Evolutionary conservation across 2,329 filamentous ascomycete genomes (phyloP), one percentile per base, ranked within the genome.

Genomic region (Talaromyces verruculosus): DNA sequence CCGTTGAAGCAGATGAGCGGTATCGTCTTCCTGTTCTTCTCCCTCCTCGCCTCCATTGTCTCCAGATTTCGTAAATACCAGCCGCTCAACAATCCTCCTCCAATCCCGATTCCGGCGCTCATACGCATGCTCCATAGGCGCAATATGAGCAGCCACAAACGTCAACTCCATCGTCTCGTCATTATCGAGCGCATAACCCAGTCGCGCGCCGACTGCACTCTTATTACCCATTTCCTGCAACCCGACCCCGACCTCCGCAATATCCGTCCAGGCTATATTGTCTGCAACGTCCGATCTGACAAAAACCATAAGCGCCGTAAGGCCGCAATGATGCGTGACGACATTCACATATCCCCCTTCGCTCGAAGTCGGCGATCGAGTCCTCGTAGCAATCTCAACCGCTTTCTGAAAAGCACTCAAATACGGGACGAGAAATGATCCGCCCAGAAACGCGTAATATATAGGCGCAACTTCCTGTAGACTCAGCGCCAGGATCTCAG

Each of bases 221-320:
- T 99, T 99, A 78, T 97, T 97, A 17, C 93, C 95, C 90, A 97
- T 95, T 60, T 94, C 90, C 66, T 88, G 89, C 0, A 93, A 78
- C 0, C 95, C 95, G 59, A 97, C 90, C 0, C 95, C 93, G 1
- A 93, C 89, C 63, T 91, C 91, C 1, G 90, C 92, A n/a, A 87
- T 88, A 69, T 92, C 86, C n/a, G 95, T 81, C 72, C 86, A 82
- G 63, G 81, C 80, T 61, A 97, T 81, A 28, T 84, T 82, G 8
- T 84, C 78, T 0, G 85, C 82, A 49, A 86, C 72, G 51, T 84
- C 80, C 2, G 89, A 84, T 65, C 87, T 87, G 22, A 89, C 90
- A 75, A 97, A 97, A 19, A 97, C 84, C 83, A 98, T 87, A 61
- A 98, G 86, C 28, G 86, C 93, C 0, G 93, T 98, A 88, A 97